These are phyloP conservation scores for Asterochloris sp. DNA, from an alignment of 139 green algal species.

Conservation along the genomic window DNA sequence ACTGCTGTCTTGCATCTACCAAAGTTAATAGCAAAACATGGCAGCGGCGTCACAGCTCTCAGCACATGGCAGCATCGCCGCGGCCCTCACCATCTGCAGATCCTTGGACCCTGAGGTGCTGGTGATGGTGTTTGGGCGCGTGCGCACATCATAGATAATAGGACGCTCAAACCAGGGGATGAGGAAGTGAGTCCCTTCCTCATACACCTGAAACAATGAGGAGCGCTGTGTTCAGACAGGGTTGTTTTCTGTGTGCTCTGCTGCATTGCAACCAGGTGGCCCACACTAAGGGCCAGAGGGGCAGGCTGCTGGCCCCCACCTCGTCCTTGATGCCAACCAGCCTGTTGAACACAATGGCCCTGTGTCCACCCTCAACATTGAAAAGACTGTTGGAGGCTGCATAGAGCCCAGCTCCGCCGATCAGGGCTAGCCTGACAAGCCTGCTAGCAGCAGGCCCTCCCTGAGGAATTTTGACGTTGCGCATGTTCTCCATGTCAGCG, in stretches of 20 bases:
- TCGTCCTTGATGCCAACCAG: constrained; percentile 90
- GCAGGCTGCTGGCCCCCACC: constrained; percentile 34
- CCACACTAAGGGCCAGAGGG: not conserved
- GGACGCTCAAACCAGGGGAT: constrained; percentile 97
- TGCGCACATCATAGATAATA: constrained; percentile 96
- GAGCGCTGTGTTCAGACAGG: not conserved
- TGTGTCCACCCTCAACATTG: constrained; percentile 98
- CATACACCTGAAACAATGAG: constrained; percentile 74
- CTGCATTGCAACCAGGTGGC: not conserved
- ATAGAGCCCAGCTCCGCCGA: constrained; percentile 63
- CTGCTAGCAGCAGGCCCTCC: constrained; percentile 4
- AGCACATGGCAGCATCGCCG: not conserved
- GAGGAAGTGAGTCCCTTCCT: constrained; percentile 97
- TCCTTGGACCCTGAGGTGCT: constrained; percentile 90
- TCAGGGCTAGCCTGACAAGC: constrained; percentile 30
- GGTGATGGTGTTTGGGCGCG: constrained; percentile 89
- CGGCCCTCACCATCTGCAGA: constrained; percentile 90
- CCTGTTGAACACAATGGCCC: constrained; percentile 98
- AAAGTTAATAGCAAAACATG: not conserved
- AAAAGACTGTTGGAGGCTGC: constrained; percentile 85
- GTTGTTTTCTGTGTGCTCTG: not conserved
- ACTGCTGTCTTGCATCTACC: not conserved
- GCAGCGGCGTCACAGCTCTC: not conserved
- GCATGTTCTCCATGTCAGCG: constrained; percentile 19
- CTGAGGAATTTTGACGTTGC: constrained; percentile 37